Evolutionary conservation across 1,284 basidiomycete genomes (phyloP).

Genomic region (Athelia sp.): DNA sequence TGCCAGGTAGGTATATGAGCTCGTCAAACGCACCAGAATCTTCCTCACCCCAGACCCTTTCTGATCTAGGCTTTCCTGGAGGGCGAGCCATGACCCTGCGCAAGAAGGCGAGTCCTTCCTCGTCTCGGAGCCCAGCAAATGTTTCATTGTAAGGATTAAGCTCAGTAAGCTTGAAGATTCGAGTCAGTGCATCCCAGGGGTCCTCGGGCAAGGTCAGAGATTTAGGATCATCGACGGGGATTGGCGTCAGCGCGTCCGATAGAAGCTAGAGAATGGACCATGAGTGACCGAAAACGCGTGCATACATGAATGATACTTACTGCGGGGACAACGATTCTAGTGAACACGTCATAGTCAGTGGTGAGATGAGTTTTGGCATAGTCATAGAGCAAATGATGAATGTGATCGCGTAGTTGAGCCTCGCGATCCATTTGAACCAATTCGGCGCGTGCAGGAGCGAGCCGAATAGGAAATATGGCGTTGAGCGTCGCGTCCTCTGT

Average conservation of each 20-base stretch:
- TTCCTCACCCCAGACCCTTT: conserved; percentile 28
- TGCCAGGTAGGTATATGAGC: conserved; percentile 9
- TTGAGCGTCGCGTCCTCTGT: no score
- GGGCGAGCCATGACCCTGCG: conserved; percentile 22
- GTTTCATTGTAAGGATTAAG: conserved; percentile 40
- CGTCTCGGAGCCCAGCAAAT: conserved; percentile 27
- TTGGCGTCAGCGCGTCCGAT: conserved; percentile 30
- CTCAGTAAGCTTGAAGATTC: conserved; percentile 24
- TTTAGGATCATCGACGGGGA: conserved; percentile 44
- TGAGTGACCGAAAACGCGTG: conserved; percentile 2
- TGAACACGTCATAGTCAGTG: conserved; percentile 49
- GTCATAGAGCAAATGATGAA: conserved; percentile 45
- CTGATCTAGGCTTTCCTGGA: conserved; percentile 23
- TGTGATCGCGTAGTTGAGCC: conserved; percentile 37
- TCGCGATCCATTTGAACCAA: neutral
- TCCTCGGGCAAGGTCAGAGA: conserved; percentile 45
- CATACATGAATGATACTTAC: conserved; percentile 23
- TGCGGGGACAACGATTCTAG: conserved; percentile 40
- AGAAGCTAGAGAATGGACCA: conserved; percentile 33
- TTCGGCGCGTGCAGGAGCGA: no score
- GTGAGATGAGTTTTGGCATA: conserved; percentile 53
- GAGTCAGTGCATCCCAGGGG: conserved; percentile 38
- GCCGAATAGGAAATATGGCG: no score
- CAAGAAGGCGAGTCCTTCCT: conserved; percentile 32
- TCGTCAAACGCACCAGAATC: conserved; percentile 21